Evolutionary conservation across 345 rosid species (phyloP).

Genomic region (Aethionema arabicum): DNA sequence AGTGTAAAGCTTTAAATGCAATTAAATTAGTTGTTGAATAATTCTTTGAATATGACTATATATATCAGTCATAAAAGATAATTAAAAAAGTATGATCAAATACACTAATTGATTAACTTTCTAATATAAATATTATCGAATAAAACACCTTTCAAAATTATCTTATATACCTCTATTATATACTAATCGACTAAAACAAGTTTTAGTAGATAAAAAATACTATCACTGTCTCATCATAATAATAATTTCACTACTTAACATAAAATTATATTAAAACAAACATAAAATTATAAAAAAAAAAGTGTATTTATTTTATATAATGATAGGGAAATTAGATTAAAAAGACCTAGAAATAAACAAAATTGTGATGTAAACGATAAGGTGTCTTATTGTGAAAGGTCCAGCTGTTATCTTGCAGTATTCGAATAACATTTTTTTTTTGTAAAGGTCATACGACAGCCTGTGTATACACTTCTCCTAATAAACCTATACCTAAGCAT

Average conservation of each 20-base stretch:
- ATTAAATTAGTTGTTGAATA: neutral
- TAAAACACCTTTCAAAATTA: no score
- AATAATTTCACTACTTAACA: no score
- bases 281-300: no score
- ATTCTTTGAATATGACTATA: neutral
- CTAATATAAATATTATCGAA: no score
- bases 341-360: constrained; percentile 20
- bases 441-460: constrained; percentile 36
- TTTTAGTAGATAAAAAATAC: no score
- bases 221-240: no score
- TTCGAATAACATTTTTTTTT: constrained; percentile 15
- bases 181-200: no score
- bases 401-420: constrained; percentile 38
- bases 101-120: neutral
- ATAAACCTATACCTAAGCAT: constrained; percentile 32
- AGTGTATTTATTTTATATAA: no score
- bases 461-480: constrained; percentile 39
- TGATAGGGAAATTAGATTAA: neutral
- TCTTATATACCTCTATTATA: no score
- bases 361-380: constrained; percentile 22
- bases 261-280: no score
- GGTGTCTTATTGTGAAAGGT: constrained; percentile 34
- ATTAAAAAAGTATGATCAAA: neutral
- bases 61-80: neutral
- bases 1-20: neutral